Base-by-base conservation (phyloP, 108 stramenopile species). In the Craspedostauros australis region DNA sequence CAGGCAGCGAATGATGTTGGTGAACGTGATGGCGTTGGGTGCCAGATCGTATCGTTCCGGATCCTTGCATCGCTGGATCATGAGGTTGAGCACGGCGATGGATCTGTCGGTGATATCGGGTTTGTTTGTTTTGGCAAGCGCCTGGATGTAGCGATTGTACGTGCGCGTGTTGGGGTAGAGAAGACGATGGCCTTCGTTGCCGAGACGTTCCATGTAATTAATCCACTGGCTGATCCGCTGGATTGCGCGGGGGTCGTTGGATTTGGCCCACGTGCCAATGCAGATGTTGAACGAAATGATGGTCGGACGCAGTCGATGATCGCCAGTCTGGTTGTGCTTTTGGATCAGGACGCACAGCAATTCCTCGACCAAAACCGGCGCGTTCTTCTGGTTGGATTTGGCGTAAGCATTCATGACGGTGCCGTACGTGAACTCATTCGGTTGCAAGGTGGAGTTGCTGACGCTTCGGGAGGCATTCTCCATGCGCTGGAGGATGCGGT, bases 371-470 rank as follows among this genome's bases (percentile, higher is more conserved):
- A 45, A 34, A 16, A 52, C 33, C 21, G 54, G 50, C 1, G 68
- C 60, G 5, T 54, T 31, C 12, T 19, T 15, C 23, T 57, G 20
- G 8, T 49, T 37, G 42, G 55, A 50, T 31, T 62, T 70, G 1
- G 59, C 64, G 7, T 48, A 43, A 21, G 47, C 39, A 42, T 51
- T 62, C 59, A 66, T 40, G 26, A 66, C 59, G 2, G 58, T 38
- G 43, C 66, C 66, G 64, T 60, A 72, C 1, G 58, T 43, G 24
- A 59, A 34, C 9, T 50, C 34, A 44, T 72, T 60, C n/a, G 70
- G 70, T 19, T 36, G 38, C 21, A 37, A 28, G 12, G n/a, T 31
- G 9, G 23, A 30, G 15, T 50, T 50, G 22, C 29, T 12, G 34
- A 9, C 16, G 30, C 26, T 52, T 32, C 9, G 24, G 25, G 6